Evolutionary conservation across 805 yeast species (phyloP), one percentile per base, ranked within the genome.

Genomic region (Geotrichum ghanense): DNA sequence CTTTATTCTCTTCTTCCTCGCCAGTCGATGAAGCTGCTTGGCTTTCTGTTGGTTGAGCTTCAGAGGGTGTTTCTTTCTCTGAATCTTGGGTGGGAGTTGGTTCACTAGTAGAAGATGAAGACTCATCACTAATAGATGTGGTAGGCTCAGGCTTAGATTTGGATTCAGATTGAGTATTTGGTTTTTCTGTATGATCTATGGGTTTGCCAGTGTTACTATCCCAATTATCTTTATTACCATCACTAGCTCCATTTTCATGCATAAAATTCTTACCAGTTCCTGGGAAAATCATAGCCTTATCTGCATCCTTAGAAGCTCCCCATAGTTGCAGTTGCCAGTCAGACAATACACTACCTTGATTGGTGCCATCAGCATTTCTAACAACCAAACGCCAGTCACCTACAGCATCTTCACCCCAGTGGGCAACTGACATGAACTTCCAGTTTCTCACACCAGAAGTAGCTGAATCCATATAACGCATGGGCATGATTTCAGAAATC

Each of bases 391-490:
- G 77, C 98, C 98, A 92, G 3, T 74, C 77, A 9, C 99, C 99
- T 22, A 64, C 64, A 2, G 89, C 90, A 2, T 59, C 43, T 55
- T 82, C 89, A 35, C 96, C 96, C 97, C 97, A 92, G 62, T 92
- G 97, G 1, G 95, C 97, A n/a, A 92, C 97, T 9, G 90, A 76
- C 86, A 89, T 86, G 59, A 92, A 92, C 1, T 85, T 83, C 98
- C 98, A 92, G 54, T 83, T 71, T 3, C 60, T 55, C 53, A 86
- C 83, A 0, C 95, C 95, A 1, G 60, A 68, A 1, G 54, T 51
- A 3, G 78, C 70, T 6, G 48, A 52, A 62, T 92, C 98, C 17
- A 64, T 53, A 4, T 65, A 65, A 55, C 98, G 74, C 17, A 71
- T 70, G 21, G 79, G 74, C 0, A 92, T 96, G 50, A 92, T 70